phyloP scores from a whole-genome alignment of 169 alveolate species.

The Eimeria falciformis region DNA sequence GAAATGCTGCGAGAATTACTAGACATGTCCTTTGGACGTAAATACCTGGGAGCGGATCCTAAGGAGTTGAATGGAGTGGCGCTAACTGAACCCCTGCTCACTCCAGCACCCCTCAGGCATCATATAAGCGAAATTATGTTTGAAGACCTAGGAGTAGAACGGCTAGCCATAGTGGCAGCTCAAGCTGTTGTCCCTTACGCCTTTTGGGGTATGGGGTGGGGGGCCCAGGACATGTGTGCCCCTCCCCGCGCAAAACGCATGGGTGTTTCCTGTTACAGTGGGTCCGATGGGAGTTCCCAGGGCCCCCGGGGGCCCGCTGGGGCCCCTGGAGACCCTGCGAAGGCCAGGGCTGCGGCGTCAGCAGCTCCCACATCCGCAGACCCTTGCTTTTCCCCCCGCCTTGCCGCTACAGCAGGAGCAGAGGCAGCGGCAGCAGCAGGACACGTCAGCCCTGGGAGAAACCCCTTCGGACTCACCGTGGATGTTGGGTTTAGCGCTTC shows the following conservation, averaged over 20 bases:
- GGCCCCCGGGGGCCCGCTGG: conserved; percentile 25
- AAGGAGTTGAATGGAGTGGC: conserved; percentile 74
- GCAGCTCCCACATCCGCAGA: conserved; percentile 38
- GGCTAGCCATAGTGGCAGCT: conserved; percentile 85
- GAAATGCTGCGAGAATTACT: conserved; percentile 87
- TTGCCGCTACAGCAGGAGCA: conserved; percentile 53
- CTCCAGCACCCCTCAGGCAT: conserved; percentile 88
- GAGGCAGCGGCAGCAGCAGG: conserved; percentile 23
- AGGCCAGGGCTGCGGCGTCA: conserved; percentile 34
- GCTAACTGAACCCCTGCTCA: conserved; percentile 89
- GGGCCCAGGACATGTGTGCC: conserved; percentile 72
- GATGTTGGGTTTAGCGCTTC: conserved; percentile 90
- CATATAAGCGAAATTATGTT: conserved; percentile 88
- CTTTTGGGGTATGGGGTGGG: conserved; percentile 83
- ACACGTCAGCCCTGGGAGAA: conserved; percentile 71
- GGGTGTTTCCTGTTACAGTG: conserved; percentile 45
- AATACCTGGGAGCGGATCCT: conserved; percentile 39
- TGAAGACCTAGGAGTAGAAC: conserved; percentile 85
- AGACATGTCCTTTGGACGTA: conserved; percentile 86
- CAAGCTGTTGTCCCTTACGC: conserved; percentile 87
- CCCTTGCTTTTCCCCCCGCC: conserved; percentile 65
- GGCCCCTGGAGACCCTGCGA: background rate
- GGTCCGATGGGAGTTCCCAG: conserved; percentile 1
- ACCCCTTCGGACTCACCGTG: conserved; percentile 88
- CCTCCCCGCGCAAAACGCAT: conserved; percentile 68